phyloP scores from a whole-genome alignment of 1,284 basidiomycete genomes.

The Takashimella tepidaria region DNA sequence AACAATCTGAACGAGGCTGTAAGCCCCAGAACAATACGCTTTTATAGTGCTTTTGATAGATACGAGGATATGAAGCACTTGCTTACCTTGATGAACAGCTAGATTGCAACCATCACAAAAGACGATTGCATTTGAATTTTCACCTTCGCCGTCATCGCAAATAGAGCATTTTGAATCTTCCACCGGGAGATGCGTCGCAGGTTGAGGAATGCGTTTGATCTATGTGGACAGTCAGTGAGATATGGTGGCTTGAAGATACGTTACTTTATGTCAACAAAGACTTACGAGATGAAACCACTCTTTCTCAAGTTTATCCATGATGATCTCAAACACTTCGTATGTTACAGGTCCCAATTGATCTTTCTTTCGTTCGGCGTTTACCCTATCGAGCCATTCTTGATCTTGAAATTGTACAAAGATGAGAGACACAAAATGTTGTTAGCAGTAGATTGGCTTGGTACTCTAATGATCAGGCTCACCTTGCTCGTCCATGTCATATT shows the following conservation, averaged over 20 bases:
- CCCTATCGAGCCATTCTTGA: conserved; percentile 85
- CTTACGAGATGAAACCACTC: conserved; percentile 95
- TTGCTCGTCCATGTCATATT: conserved; percentile 99
- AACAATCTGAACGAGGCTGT: conserved; percentile 67
- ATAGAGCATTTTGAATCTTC: conserved; percentile 95
- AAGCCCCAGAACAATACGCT: not conserved
- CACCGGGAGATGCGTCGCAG: conserved; percentile 68
- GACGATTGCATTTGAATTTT: conserved; percentile 98
- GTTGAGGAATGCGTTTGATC: conserved; percentile 87
- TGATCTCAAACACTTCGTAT: conserved; percentile 88
- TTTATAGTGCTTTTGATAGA: no score
- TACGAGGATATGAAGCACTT: no score
- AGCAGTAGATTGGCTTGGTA: no score
- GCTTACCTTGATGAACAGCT: conserved; percentile 90
- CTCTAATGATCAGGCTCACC: no score
- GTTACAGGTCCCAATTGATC: conserved; percentile 68
- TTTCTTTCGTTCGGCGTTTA: conserved; percentile 78
- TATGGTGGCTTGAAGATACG: not conserved
- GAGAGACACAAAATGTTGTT: no score
- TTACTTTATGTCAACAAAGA: not conserved
- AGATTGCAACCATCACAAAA: conserved; percentile 99
- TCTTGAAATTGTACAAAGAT: no score
- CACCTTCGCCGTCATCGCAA: conserved; percentile 96
- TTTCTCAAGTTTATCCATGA: conserved; percentile 97
- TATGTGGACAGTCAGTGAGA: conserved; percentile 39